phyloP scores from a whole-genome alignment of 2,329 filamentous ascomycete species.

The Bipolaris cookei region DNA sequence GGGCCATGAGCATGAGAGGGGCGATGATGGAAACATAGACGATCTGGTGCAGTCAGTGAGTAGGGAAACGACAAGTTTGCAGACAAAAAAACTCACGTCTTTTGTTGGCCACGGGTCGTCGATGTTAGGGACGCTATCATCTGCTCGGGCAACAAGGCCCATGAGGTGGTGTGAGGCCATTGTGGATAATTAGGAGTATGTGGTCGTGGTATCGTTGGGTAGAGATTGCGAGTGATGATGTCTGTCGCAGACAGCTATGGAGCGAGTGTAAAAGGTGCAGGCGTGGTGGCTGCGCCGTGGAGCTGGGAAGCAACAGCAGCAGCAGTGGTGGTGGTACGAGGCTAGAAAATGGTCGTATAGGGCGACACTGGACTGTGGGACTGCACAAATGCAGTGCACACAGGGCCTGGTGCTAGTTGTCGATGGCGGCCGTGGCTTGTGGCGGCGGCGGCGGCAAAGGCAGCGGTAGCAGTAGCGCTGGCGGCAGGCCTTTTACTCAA shows the following conservation, averaged over 20 bases:
- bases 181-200: constrained; percentile 24
- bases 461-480: not conserved
- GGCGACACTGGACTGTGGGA: constrained; percentile 15
- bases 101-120: constrained; percentile 49
- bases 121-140: constrained; percentile 39
- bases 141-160: constrained; percentile 38
- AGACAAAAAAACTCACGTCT: constrained; percentile 44
- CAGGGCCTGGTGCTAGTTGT: constrained; percentile 18
- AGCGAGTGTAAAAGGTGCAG: constrained; percentile 14
- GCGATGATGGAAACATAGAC: constrained; percentile 83
- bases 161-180: constrained; percentile 34
- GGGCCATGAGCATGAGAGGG: constrained; percentile 79
- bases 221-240: constrained; percentile 19
- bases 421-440: constrained; percentile 16
- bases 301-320: constrained; percentile 33
- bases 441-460: constrained; percentile 3
- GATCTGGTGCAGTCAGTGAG: constrained; percentile 63
- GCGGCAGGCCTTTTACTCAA: not conserved
- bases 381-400: constrained; percentile 20
- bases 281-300: constrained; percentile 10
- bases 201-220: constrained; percentile 25
- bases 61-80: not conserved
- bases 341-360: constrained; percentile 40
- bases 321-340: constrained; percentile 31
- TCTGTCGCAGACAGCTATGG: constrained; percentile 15